Conservation (phyloP, 148 eudicot species). For the Persicaria tinctoria region DNA sequence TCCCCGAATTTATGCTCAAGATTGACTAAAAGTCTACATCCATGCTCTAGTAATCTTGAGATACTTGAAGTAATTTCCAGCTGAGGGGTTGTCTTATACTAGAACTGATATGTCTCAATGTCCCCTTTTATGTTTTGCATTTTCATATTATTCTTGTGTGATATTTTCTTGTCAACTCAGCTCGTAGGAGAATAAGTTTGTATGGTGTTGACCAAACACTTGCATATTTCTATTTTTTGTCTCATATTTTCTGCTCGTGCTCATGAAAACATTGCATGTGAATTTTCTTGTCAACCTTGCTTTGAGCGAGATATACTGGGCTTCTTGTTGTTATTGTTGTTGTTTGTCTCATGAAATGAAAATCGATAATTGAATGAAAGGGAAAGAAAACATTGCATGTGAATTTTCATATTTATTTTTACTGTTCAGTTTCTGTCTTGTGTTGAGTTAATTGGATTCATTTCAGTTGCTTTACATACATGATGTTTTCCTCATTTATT, state of each 20-base stretch:
- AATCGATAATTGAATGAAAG: background rate
- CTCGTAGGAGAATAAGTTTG: background rate
- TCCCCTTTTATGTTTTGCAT: background rate
- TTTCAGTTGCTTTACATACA: background rate
- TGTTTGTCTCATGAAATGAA: background rate
- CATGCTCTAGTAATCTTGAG: background rate
- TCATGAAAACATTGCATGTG: background rate
- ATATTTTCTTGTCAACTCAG: background rate
- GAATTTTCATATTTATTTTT: background rate
- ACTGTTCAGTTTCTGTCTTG: background rate
- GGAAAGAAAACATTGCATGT: background rate
- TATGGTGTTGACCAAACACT: background rate
- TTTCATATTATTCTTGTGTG: background rate
- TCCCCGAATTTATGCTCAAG: background rate
- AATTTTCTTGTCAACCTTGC: background rate
- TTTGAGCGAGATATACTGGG: too few relatives aligned
- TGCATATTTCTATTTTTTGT: background rate
- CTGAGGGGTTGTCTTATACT: background rate
- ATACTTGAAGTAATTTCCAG: background rate
- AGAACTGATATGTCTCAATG: background rate
- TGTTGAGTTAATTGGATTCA: background rate
- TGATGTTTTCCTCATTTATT: background rate
- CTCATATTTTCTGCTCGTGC: background rate
- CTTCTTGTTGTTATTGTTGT: too few relatives aligned
- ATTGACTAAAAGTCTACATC: background rate